Conservation (phyloP, 2,329 filamentous ascomycete genomes). For the Stylonectria norvegica region DNA sequence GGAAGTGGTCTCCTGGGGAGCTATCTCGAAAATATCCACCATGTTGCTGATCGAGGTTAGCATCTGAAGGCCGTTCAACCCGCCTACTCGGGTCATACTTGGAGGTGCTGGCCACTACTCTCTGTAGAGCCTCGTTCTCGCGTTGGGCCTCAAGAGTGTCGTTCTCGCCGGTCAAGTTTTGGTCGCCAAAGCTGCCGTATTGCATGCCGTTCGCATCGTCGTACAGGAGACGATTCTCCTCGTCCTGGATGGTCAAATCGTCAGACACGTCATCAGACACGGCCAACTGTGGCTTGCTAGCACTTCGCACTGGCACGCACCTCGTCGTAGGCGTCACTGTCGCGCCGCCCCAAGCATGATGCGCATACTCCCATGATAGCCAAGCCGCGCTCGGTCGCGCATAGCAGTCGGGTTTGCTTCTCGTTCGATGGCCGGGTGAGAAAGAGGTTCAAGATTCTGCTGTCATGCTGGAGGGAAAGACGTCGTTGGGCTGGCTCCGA, state of each 20-base stretch:
- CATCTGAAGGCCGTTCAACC: background rate
- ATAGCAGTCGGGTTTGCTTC: conserved; percentile 18
- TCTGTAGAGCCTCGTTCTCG: conserved; percentile 62
- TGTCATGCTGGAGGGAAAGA: conserved; percentile 10
- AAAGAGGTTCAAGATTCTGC: conserved; percentile 5
- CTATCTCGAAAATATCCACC: conserved; percentile 65
- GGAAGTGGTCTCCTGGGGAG: conserved; percentile 45
- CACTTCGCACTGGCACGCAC: conserved; percentile 34
- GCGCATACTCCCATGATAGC: conserved; percentile 56
- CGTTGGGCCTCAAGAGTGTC: conserved; percentile 61
- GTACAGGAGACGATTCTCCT: conserved; percentile 57
- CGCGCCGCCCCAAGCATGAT: conserved; percentile 55
- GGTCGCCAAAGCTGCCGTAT: conserved; percentile 62
- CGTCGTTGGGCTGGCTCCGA: conserved; percentile 12
- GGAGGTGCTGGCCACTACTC: conserved; percentile 61
- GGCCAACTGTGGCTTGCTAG: background rate
- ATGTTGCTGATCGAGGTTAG: conserved; percentile 49
- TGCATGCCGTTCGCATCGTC: conserved; percentile 57
- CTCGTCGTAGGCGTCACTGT: conserved; percentile 53
- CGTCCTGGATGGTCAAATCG: conserved; percentile 41
- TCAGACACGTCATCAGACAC: conserved; percentile 5
- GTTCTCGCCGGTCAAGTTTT: conserved; percentile 50
- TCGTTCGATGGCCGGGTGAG: conserved; percentile 3
- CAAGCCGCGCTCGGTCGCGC: conserved; percentile 17
- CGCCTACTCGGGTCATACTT: conserved; percentile 45